Evolutionary conservation across 1,139 yeast species (phyloP), one percentile per base, ranked within the genome.

Genomic region (Magnusiomyces paraingens): DNA sequence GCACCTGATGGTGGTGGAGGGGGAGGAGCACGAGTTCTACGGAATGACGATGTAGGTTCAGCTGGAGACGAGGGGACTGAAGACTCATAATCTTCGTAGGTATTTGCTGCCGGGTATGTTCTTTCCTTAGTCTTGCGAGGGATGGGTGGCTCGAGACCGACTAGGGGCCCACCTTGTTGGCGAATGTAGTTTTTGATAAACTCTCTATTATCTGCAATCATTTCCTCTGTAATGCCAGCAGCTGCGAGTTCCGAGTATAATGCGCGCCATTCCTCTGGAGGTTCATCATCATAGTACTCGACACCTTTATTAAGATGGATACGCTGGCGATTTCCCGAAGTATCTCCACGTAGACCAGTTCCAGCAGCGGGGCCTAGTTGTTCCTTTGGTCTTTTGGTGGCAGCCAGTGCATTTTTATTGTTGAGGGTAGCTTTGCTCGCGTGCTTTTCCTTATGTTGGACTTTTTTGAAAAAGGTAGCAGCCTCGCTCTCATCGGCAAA

Each of bases 401-500:
- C 72, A 1, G 93, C 94, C 61, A 91, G 80, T 2, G 97, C 96
- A 63, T 86, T 88, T 64, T 86, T 89, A 70, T 91, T 93, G 64
- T 82, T 82, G 21, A 83, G 76, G 0, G 99, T 93, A 56, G 85
- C 87, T 69, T 86, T 89, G 26, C 95, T 84, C 0, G 86, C 98
- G 67, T 89, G 82, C 68, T 89, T 91, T 55, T 83, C 83, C 58
- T 93, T 79, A 52, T 78, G 73, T n/a, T 81, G 75, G 2, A 93
- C 93, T 57, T 89, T 74, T 67, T 90, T 89, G 68, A 73, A 76
- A 73, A 93, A 88, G 66, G 85, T 94, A 2, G 89, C 72, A 0
- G 99, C 99, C 62, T 93, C 99, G 52, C 76, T 76, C 53, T 89
- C 82, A 70, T 91, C 97, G 63, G 91, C 96, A 70, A 93, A 93